Percentiles rank a stretch among this genome's conserved stretches.
Evolutionary conservation across 306 rosid species (phyloP).

Genomic region (Prunus mira): DNA sequence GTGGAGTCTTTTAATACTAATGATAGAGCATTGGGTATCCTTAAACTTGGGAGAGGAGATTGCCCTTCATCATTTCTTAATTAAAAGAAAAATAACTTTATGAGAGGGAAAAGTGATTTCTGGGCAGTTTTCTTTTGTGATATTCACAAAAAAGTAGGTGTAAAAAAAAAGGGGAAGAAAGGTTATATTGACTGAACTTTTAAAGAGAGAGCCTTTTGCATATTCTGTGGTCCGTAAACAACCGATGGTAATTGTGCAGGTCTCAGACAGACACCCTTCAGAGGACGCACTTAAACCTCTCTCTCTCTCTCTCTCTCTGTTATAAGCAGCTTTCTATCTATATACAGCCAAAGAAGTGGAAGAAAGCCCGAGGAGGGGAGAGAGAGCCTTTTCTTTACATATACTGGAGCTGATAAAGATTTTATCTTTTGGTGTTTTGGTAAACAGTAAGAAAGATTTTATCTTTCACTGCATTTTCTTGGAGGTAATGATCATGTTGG

Average conservation of each 20-base stretch:
- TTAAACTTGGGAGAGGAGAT: too few species aligned
- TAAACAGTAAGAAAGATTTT: background rate
- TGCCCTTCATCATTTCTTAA: too few species aligned
- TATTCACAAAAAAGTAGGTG: conserved; percentile 12
- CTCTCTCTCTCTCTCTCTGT: conserved; percentile 9
- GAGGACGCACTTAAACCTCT: conserved; percentile 36
- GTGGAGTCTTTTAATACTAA: too few species aligned
- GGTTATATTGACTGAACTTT: conserved; percentile 17
- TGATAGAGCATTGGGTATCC: too few species aligned
- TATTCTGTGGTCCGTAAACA: conserved; percentile 58
- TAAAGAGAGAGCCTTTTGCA: conserved; percentile 14
- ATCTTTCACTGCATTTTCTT: conserved; percentile 19
- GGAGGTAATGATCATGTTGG: conserved; percentile 30
- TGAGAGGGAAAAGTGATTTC: background rate
- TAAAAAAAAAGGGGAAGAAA: conserved; percentile 10
- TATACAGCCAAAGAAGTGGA: conserved; percentile 32
- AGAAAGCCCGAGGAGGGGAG: conserved; percentile 5
- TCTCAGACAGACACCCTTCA: conserved; percentile 40
- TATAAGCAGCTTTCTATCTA: background rate
- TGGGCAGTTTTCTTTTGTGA: conserved; percentile 22
- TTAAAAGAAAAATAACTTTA: too few species aligned
- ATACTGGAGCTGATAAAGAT: conserved; percentile 15
- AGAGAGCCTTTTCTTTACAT: conserved; percentile 27
- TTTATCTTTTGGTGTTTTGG: background rate
- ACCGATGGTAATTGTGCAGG: conserved; percentile 38